Evolutionary conservation across 2,329 filamentous ascomycete species (phyloP).

Genomic region (Exserohilum turcica): DNA sequence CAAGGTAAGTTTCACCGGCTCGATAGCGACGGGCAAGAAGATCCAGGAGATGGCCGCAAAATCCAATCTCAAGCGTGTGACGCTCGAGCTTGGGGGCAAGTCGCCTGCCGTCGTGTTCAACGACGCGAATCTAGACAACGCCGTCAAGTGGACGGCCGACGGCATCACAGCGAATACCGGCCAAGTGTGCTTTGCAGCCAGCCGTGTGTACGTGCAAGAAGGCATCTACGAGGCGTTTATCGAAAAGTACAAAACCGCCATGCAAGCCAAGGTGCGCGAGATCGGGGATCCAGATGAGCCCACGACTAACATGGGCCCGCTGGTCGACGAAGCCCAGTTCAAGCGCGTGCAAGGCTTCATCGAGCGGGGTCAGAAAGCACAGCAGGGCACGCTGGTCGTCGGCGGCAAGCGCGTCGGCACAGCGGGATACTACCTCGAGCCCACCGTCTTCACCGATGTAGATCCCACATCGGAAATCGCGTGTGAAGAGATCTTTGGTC

Average conservation of each 20-base stretch:
- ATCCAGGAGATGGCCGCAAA: constrained; percentile 50
- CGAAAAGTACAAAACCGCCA: constrained; percentile 42
- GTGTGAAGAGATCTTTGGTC: constrained; percentile 48
- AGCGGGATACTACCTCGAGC: constrained; percentile 43
- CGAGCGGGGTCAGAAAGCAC: constrained; percentile 37
- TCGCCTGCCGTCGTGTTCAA: constrained; percentile 53
- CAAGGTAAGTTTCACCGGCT: constrained; percentile 52
- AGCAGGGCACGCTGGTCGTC: constrained; percentile 39
- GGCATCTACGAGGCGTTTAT: constrained; percentile 47
- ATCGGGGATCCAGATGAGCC: constrained; percentile 40
- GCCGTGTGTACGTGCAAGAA: constrained; percentile 48
- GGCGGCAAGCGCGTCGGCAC: constrained; percentile 42
- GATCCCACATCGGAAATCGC: constrained; percentile 43
- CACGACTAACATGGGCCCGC: constrained; percentile 41
- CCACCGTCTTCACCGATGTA: constrained; percentile 45
- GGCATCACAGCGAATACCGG: constrained; percentile 47
- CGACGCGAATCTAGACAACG: constrained; percentile 52
- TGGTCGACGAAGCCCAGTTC: constrained; percentile 44
- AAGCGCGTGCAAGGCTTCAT: constrained; percentile 45
- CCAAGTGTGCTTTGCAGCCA: constrained; percentile 48
- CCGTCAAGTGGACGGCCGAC: constrained; percentile 43
- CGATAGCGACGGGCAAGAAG: constrained; percentile 45
- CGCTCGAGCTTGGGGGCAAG: constrained; percentile 54
- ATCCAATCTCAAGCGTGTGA: constrained; percentile 52
- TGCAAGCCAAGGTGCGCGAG: constrained; percentile 38